phyloP scores from a whole-genome alignment of 1,284 basidiomycete genomes.

The Rhodotorula sp. region DNA sequence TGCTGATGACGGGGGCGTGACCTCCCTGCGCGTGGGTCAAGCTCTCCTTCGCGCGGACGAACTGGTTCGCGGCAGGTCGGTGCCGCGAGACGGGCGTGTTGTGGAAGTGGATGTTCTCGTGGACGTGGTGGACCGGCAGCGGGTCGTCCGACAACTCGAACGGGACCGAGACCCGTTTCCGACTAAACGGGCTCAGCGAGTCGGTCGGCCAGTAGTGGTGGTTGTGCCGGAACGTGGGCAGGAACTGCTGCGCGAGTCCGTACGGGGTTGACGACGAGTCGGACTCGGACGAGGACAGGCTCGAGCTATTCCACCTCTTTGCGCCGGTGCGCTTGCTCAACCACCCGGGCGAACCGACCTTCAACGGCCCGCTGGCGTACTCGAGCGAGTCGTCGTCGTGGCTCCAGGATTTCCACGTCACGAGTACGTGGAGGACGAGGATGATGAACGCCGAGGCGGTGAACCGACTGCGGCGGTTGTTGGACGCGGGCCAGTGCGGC shows the following conservation, averaged over 20 bases:
- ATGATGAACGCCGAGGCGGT: not conserved
- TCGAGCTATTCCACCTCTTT: no score
- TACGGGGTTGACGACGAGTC: no score
- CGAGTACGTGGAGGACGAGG: not conserved
- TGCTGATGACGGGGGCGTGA: slow-evolving; percentile 25
- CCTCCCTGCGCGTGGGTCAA: slow-evolving; percentile 4
- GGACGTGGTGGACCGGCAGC: slow-evolving; percentile 30
- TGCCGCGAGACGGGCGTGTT: slow-evolving; percentile 34
- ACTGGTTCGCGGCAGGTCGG: slow-evolving; percentile 33
- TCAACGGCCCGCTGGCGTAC: not conserved
- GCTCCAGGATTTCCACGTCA: not conserved
- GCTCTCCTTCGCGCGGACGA: slow-evolving; percentile 20
- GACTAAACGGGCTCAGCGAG: not conserved
- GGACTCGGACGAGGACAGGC: not conserved
- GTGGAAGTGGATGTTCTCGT: slow-evolving; percentile 33
- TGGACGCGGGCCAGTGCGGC: not conserved
- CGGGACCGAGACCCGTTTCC: not conserved
- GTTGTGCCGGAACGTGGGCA: not conserved
- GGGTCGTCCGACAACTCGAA: slow-evolving; percentile 26
- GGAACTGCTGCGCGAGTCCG: not conserved
- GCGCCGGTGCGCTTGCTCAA: no score
- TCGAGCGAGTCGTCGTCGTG: not conserved
- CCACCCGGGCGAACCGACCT: not conserved
- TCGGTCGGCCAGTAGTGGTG: not conserved
- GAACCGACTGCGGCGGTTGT: not conserved